These are phyloP conservation scores for Skeletonema marinoi DNA, from an alignment of 108 stramenopile species.

Conservation along the genomic window DNA sequence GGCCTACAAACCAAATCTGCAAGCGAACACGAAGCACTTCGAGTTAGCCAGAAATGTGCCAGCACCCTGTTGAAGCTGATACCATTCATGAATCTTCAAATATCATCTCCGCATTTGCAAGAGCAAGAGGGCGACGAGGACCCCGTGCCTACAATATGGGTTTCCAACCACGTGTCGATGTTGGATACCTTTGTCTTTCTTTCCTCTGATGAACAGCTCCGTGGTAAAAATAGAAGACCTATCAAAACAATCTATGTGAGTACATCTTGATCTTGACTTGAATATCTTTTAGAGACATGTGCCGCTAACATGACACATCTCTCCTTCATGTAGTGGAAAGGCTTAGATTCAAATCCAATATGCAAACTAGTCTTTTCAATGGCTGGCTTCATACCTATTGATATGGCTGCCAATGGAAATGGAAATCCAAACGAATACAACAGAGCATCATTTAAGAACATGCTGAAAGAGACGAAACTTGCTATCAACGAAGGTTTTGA, in stretches of 20 bases:
- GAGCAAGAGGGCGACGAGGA: constrained; percentile 12
- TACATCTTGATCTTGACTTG: constrained; percentile 1
- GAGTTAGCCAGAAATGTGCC: constrained; percentile 61
- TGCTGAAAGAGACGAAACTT: constrained; percentile 63
- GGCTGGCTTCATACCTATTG: constrained; percentile 83
- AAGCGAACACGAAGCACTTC: constrained; percentile 55
- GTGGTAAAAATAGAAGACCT: constrained; percentile 70
- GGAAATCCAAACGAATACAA: constrained; percentile 84
- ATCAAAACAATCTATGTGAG: constrained; percentile 83
- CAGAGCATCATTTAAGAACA: constrained; percentile 59
- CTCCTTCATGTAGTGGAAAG: constrained; percentile 68
- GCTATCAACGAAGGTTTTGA: constrained; percentile 85
- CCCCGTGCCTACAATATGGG: constrained; percentile 74
- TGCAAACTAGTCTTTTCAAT: constrained; percentile 71
- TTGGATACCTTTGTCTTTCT: constrained; percentile 82
- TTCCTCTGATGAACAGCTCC: constrained; percentile 58
- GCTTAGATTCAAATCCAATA: constrained; percentile 81
- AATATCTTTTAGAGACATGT: background rate
- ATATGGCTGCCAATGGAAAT: constrained; percentile 80
- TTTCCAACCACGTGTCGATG: constrained; percentile 74
- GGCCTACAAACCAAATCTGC: constrained; percentile 21
- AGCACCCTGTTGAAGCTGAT: constrained; percentile 66
- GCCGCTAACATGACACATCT: background rate
- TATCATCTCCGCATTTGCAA: background rate
- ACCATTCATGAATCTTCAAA: constrained; percentile 60